A percentile compares a stretch with the other conserved stretches of the same genome.
phyloP scores from a whole-genome alignment of 2,329 filamentous ascomycete genomes.

The Colletotrichum sp. region DNA sequence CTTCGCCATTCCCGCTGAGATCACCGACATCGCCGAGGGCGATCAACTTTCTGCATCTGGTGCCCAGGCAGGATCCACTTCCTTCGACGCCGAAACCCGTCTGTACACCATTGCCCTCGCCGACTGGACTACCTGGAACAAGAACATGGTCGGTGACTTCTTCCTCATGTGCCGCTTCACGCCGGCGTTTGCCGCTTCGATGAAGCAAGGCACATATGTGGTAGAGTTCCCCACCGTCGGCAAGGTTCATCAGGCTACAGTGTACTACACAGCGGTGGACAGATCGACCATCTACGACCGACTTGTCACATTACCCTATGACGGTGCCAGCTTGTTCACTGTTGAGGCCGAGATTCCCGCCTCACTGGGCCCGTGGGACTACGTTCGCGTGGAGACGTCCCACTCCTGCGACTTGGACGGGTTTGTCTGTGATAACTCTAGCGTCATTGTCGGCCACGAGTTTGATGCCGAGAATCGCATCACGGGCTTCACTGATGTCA shows the following conservation, averaged over 20 bases:
- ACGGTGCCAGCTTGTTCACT: background rate
- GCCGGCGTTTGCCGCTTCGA: background rate
- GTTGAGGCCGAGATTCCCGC: constrained; percentile 6
- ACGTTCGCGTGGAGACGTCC: background rate
- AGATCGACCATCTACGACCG: constrained; percentile 1
- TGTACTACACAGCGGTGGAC: constrained; percentile 11
- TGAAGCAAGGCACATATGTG: constrained; percentile 13
- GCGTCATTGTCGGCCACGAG: constrained; percentile 1
- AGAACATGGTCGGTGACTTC: constrained; percentile 17
- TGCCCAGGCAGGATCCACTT: background rate
- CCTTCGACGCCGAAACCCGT: background rate
- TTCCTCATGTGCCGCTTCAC: constrained; percentile 19
- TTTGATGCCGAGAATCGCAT: constrained; percentile 7
- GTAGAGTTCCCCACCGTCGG: constrained; percentile 12
- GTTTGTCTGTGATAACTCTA: constrained; percentile 13
- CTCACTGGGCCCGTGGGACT: constrained; percentile 10
- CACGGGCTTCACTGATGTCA: background rate
- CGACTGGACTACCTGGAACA: constrained; percentile 17
- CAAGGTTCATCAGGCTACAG: background rate
- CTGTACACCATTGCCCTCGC: background rate
- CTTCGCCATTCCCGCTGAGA: constrained; percentile 9
- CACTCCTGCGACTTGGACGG: background rate
- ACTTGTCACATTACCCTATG: background rate
- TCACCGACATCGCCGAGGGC: constrained; percentile 4
- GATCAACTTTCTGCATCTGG: background rate